Percentiles rank a stretch among this genome's conserved stretches.
phyloP scores from a whole-genome alignment of 768 basidiomycete species.

The Psilocybe cyanescens region DNA sequence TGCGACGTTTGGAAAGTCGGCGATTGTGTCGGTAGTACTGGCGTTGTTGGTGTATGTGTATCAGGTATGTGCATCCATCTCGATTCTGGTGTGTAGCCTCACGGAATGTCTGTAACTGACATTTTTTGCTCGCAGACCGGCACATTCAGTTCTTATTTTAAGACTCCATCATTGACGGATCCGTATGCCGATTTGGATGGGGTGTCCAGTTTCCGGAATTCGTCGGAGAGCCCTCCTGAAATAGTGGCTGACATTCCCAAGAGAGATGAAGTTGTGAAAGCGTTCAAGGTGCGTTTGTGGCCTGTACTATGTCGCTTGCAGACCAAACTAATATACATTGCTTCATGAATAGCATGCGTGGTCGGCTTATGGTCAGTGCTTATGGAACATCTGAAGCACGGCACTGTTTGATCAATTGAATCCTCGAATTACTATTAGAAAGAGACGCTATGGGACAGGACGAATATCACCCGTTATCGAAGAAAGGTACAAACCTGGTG shows the following conservation, averaged over 20 bases:
- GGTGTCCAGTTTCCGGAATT: conserved; percentile 8
- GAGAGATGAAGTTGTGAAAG: conserved; percentile 71
- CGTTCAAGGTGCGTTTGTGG: conserved; percentile 68
- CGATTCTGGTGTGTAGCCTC: not conserved
- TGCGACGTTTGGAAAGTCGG: conserved; percentile 20
- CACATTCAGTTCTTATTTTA: conserved; percentile 7
- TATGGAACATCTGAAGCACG: not conserved
- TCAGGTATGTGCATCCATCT: conserved; percentile 18
- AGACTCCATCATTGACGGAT: not conserved
- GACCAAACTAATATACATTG: conserved; percentile 7
- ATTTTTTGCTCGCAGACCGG: conserved; percentile 9
- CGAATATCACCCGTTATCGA: conserved; percentile 87
- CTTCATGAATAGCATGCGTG: conserved; percentile 73
- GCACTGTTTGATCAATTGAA: not conserved
- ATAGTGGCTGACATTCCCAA: conserved; percentile 36
- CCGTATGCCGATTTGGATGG: conserved; percentile 5
- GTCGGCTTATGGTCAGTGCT: conserved; percentile 74
- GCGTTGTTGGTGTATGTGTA: conserved; percentile 24
- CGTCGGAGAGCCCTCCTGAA: conserved; percentile 7
- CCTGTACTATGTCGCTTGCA: not conserved
- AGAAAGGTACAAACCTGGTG: conserved; percentile 78
- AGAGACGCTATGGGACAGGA: conserved; percentile 91
- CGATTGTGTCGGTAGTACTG: conserved; percentile 16
- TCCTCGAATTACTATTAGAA: conserved; percentile 49
- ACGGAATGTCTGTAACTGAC: not conserved